phyloP scores from a whole-genome alignment of 352 stramenopile species.

The Discostella stelligera region DNA sequence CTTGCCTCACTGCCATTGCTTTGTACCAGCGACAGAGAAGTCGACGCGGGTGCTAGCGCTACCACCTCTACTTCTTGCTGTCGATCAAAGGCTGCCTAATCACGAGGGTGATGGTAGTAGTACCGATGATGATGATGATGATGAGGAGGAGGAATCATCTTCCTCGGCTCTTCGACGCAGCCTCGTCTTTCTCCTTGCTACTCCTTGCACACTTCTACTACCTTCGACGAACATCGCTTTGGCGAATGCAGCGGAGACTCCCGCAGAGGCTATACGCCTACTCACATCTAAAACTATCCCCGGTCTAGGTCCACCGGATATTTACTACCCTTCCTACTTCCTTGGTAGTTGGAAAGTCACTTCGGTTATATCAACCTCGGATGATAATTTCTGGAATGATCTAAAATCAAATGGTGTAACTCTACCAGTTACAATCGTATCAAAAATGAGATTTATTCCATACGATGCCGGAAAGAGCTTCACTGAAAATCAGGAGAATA shows the following conservation, averaged over 20 bases:
- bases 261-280: slow-evolving; percentile 9
- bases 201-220: neutral
- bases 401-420: slow-evolving; percentile 9
- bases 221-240: neutral
- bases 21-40: neutral
- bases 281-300: slow-evolving; percentile 34
- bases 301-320: slow-evolving; percentile 60
- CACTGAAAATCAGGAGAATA: slow-evolving; percentile 13
- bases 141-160: neutral
- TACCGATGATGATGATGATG: neutral
- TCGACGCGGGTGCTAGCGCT: neutral
- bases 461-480: slow-evolving; percentile 35
- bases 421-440: slow-evolving; percentile 40
- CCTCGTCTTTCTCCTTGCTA: neutral
- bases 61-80: neutral
- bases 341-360: slow-evolving; percentile 60
- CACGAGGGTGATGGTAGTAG: neutral
- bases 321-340: slow-evolving; percentile 70
- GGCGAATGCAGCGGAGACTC: neutral
- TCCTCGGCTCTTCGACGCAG: neutral
- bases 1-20: neutral
- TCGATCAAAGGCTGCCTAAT: neutral
- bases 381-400: slow-evolving; percentile 33
- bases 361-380: slow-evolving; percentile 20
- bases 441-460: slow-evolving; percentile 67